Evolutionary conservation across 352 stramenopile genomes (phyloP).

Genomic region (Phytophthora sojae): DNA sequence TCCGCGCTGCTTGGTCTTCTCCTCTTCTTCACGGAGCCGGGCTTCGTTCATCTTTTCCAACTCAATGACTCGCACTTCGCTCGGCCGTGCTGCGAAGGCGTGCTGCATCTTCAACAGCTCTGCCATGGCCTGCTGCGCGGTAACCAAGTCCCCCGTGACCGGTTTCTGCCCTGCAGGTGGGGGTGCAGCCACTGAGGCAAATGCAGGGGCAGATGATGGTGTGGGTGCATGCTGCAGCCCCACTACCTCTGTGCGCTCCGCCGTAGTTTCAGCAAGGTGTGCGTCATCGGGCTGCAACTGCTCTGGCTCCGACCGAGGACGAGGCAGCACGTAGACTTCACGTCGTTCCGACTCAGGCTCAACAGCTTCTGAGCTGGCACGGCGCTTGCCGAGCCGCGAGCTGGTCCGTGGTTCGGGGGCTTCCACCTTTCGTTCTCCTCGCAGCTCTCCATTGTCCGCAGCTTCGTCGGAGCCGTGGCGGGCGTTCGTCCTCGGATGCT

Average conservation of each 20-base stretch:
- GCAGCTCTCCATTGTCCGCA: not conserved
- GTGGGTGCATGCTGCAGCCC: not conserved
- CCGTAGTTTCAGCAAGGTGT: not conserved
- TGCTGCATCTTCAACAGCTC: slow-evolving; percentile 38
- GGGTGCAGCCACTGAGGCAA: not conserved
- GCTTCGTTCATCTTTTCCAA: slow-evolving; percentile 37
- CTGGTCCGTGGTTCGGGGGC: not conserved
- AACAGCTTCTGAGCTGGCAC: slow-evolving; percentile 10
- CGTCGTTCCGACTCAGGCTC: slow-evolving; percentile 6
- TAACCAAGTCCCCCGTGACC: slow-evolving; percentile 20
- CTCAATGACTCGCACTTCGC: slow-evolving; percentile 17
- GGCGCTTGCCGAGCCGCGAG: slow-evolving; percentile 30
- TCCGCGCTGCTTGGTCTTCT: slow-evolving; percentile 35
- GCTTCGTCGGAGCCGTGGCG: slow-evolving; percentile 6
- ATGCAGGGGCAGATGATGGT: no score
- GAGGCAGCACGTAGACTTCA: slow-evolving; percentile 7
- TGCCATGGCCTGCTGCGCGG: slow-evolving; percentile 24
- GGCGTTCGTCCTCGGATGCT: slow-evolving; percentile 5
- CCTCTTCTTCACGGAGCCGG: slow-evolving; percentile 35
- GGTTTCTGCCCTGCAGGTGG: not conserved
- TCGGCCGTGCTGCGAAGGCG: slow-evolving; percentile 12
- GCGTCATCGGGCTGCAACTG: not conserved
- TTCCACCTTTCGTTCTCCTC: no score
- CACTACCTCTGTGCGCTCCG: not conserved
- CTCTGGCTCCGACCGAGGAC: not conserved